Percentiles rank a stretch among this genome's conserved stretches.
Evolutionary conservation across 2,329 filamentous ascomycete genomes (phyloP).

Genomic region (Claviceps capensis): DNA sequence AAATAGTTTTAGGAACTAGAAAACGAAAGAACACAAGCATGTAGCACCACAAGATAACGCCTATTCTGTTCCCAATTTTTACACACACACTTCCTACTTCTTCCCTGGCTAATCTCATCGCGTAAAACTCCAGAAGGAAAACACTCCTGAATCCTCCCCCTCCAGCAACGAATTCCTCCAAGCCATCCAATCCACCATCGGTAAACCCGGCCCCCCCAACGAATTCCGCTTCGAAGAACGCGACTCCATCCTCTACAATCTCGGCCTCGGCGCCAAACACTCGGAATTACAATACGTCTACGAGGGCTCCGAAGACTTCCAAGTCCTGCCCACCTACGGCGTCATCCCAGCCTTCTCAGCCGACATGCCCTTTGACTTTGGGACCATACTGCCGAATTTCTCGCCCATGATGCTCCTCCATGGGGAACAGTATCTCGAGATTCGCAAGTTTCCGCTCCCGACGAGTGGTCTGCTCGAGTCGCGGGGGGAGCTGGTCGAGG

Average conservation of each 20-base stretch:
- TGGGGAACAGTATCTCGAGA: slow-evolving; percentile 95
- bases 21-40: slow-evolving; percentile 1
- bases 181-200: slow-evolving; percentile 64
- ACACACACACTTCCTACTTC: no score
- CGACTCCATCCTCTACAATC: slow-evolving; percentile 89
- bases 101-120: no score
- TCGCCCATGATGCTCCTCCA: slow-evolving; percentile 97
- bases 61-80: no score
- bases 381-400: slow-evolving; percentile 87
- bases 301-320: slow-evolving; percentile 84
- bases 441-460: slow-evolving; percentile 82
- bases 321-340: slow-evolving; percentile 86
- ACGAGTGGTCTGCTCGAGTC: slow-evolving; percentile 67
- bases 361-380: slow-evolving; percentile 63
- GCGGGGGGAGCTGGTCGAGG: slow-evolving; percentile 73
- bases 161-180: slow-evolving; percentile 52
- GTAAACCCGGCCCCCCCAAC: slow-evolving; percentile 54
- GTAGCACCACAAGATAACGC: background rate
- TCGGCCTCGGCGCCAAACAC: slow-evolving; percentile 84
- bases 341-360: slow-evolving; percentile 91
- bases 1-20: slow-evolving; percentile 9
- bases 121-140: background rate
- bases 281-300: slow-evolving; percentile 79
- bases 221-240: slow-evolving; percentile 74
- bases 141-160: slow-evolving; percentile 9